A percentile compares a stretch with the other conserved stretches of the same genome.
Evolutionary conservation across 495 filamentous ascomycete species (phyloP).

Genomic region (Podospora australis): DNA sequence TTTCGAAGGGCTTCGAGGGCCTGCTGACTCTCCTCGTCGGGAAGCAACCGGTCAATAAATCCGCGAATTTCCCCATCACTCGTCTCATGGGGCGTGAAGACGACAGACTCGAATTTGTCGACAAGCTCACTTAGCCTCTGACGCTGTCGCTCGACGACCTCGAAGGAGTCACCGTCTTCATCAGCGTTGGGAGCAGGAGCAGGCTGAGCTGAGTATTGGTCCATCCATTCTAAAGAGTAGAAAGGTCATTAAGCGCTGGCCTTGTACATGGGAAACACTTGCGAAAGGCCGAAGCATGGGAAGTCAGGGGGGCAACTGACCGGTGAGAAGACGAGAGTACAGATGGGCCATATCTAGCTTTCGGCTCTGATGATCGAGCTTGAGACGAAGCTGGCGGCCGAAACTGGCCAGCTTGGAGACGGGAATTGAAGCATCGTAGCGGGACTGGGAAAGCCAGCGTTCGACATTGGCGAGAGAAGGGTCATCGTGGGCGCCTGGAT

Average conservation of each 20-base stretch:
- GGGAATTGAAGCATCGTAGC: constrained; percentile 31
- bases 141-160: constrained; percentile 36
- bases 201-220: constrained; percentile 17
- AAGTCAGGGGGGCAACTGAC: constrained; percentile 2
- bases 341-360: constrained; percentile 55
- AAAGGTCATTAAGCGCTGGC: no score
- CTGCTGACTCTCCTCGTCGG: constrained; percentile 30
- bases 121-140: constrained; percentile 46
- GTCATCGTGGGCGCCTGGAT: constrained; percentile 19
- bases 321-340: constrained; percentile 53
- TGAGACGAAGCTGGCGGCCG: constrained; percentile 34
- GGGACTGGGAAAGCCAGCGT: constrained; percentile 34
- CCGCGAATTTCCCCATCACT: constrained; percentile 39
- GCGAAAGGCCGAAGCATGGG: neutral
- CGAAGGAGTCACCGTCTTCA: constrained; percentile 23
- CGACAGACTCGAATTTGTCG: constrained; percentile 51
- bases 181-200: constrained; percentile 15
- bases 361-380: constrained; percentile 41
- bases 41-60: constrained; percentile 52
- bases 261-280: neutral
- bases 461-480: constrained; percentile 25
- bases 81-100: constrained; percentile 47
- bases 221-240: constrained; percentile 55
- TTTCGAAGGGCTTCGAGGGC: constrained; percentile 21
- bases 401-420: constrained; percentile 30